Evolutionary conservation across 495 filamentous ascomycete genomes (phyloP).

Genomic region (Penicillium subrubescens): DNA sequence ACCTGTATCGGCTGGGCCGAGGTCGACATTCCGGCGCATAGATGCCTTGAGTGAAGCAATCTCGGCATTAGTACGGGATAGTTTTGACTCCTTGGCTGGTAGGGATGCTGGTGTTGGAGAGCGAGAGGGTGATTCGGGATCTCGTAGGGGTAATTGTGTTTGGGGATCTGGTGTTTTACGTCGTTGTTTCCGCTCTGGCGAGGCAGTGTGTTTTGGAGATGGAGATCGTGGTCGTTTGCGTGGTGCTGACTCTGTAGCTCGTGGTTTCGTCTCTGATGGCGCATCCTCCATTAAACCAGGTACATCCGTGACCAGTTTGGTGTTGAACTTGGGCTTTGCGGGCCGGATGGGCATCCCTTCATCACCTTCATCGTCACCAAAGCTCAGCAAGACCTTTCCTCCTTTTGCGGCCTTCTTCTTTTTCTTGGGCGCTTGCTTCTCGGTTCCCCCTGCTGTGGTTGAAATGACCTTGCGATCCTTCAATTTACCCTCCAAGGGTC

Average conservation of each 20-base stretch:
- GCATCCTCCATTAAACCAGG: slow-evolving; percentile 25
- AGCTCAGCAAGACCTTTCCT: slow-evolving; percentile 82
- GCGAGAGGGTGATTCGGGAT: slow-evolving; percentile 51
- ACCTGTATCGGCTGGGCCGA: slow-evolving; percentile 54
- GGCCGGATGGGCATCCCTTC: slow-evolving; percentile 57
- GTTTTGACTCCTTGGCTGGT: slow-evolving; percentile 55
- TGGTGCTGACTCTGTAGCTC: slow-evolving; percentile 10
- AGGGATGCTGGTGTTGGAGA: slow-evolving; percentile 51
- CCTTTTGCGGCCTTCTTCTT: slow-evolving; percentile 77
- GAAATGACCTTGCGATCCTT: slow-evolving; percentile 60
- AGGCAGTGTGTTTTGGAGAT: slow-evolving; percentile 24
- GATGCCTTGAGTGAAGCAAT: slow-evolving; percentile 89
- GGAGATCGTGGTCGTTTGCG: slow-evolving; percentile 38
- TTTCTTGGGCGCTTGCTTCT: slow-evolving; percentile 56
- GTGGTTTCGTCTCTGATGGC: slow-evolving; percentile 16
- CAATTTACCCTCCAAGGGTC: slow-evolving; percentile 90
- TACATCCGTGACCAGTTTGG: slow-evolving; percentile 67
- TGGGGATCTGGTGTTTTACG: slow-evolving; percentile 40
- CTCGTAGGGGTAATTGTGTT: slow-evolving; percentile 46
- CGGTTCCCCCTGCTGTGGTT: slow-evolving; percentile 36
- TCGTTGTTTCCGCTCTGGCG: slow-evolving; percentile 32
- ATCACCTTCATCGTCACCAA: slow-evolving; percentile 81
- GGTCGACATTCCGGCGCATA: slow-evolving; percentile 77
- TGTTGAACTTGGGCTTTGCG: slow-evolving; percentile 92
- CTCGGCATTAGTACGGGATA: slow-evolving; percentile 84